Conservation (phyloP, 2,329 filamentous ascomycete genomes). For the Phymatotrichopsis omnivora region DNA sequence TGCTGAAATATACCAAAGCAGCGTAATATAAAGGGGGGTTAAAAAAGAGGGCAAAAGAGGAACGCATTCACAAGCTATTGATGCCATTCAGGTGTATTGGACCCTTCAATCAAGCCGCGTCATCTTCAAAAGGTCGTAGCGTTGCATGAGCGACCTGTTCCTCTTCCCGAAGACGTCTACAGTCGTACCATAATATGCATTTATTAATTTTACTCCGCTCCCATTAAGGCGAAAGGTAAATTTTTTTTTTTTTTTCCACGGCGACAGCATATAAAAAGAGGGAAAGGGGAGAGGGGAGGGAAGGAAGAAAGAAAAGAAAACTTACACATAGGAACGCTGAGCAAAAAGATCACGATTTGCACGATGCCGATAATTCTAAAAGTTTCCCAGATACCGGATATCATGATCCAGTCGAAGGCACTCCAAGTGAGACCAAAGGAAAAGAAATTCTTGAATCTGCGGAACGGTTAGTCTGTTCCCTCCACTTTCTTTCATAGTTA, state of each 20-base stretch:
- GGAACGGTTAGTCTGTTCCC: too few relatives aligned
- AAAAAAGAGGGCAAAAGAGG: too few relatives aligned
- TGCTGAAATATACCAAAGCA: too few relatives aligned
- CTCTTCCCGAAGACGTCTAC: constrained; percentile 69
- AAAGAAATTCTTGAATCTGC: constrained; percentile 97
- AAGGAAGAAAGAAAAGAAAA: constrained; percentile 29
- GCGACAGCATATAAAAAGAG: not conserved
- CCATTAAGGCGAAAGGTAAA: too few relatives aligned
- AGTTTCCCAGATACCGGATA: constrained; percentile 48
- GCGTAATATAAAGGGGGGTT: too few relatives aligned
- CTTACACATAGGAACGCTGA: constrained; percentile 52
- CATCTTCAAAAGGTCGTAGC: constrained; percentile 58
- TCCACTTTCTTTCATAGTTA: too few relatives aligned
- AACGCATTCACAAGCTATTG: too few relatives aligned
- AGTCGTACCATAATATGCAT: too few relatives aligned
- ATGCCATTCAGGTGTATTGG: too few relatives aligned
- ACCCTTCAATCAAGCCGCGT: too few relatives aligned
- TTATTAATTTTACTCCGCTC: too few relatives aligned
- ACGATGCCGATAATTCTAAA: constrained; percentile 66
- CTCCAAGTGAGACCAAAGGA: constrained; percentile 72
- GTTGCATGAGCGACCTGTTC: constrained; percentile 62
- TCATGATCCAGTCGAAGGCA: constrained; percentile 71
- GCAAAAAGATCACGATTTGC: constrained; percentile 47
- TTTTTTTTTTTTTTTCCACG: too few relatives aligned
- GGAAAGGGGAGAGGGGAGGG: not conserved